Evolutionary conservation across 2,329 filamentous ascomycete genomes (phyloP).

Genomic region (Cytospora schulzeri): DNA sequence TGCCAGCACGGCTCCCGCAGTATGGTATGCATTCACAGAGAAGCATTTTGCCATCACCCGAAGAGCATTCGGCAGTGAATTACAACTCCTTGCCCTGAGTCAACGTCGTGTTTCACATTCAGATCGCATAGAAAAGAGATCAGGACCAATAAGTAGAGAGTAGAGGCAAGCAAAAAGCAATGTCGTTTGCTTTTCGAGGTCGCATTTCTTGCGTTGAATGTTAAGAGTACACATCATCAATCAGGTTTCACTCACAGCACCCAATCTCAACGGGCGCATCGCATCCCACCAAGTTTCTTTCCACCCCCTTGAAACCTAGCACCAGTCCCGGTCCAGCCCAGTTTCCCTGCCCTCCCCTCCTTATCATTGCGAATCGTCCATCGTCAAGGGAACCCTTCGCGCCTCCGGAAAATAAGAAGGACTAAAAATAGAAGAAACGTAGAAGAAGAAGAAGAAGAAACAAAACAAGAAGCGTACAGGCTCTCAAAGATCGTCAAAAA

Average conservation of each 20-base stretch:
- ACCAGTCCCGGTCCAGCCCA: constrained; percentile 2
- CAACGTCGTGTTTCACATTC: background rate
- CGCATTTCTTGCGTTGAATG: constrained; percentile 1
- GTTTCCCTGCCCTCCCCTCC: too few species aligned
- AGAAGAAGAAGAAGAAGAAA: background rate
- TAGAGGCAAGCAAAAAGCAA: background rate
- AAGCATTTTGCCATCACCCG: too few species aligned
- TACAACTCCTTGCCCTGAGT: background rate
- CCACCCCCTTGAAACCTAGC: background rate
- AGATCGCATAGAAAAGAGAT: background rate
- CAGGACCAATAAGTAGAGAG: background rate
- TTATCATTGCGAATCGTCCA: constrained; percentile 14
- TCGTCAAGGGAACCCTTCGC: constrained; percentile 9
- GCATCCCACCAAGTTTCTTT: background rate
- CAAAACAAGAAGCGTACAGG: constrained; percentile 16
- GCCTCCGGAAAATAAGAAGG: background rate
- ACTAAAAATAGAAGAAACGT: background rate
- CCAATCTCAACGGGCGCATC: background rate
- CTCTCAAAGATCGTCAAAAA: constrained; percentile 22
- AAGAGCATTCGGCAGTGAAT: too few species aligned
- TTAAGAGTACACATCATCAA: background rate
- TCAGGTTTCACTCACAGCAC: background rate
- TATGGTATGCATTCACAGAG: too few species aligned
- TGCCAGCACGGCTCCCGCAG: too few species aligned
- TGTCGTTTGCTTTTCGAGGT: background rate